Evolutionary conservation across 495 filamentous ascomycete species (phyloP).

Genomic region (Chaetomium fimeti): DNA sequence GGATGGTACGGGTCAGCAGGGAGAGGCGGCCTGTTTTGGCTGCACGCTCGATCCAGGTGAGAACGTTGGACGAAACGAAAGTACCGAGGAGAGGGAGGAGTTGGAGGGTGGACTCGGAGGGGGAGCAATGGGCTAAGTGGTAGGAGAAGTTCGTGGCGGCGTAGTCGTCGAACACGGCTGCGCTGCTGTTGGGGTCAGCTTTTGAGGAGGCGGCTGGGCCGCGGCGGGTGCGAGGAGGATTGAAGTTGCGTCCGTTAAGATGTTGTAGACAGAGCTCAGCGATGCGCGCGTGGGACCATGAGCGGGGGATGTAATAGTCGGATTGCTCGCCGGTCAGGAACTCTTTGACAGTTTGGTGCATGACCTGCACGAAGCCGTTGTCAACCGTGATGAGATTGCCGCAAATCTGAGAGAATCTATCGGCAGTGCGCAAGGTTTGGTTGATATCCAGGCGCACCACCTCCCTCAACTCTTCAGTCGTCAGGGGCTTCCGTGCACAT

Average conservation of each 20-base stretch:
- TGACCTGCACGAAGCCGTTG: slow-evolving; percentile 24
- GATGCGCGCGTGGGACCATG: slow-evolving; percentile 24
- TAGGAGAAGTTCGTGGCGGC: slow-evolving; percentile 26
- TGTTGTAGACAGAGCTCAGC: slow-evolving; percentile 28
- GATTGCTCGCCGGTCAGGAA: slow-evolving; percentile 26
- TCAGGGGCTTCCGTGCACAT: slow-evolving; percentile 24
- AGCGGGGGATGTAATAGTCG: slow-evolving; percentile 19
- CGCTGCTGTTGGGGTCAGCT: not conserved
- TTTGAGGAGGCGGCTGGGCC: slow-evolving; percentile 2
- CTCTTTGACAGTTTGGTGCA: slow-evolving; percentile 31
- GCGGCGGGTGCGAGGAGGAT: slow-evolving; percentile 21
- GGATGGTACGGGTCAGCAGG: slow-evolving; percentile 21
- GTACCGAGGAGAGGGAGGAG: slow-evolving; percentile 20
- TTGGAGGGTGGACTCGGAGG: slow-evolving; percentile 16
- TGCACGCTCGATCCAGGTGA: slow-evolving; percentile 27
- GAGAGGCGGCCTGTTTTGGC: slow-evolving; percentile 23
- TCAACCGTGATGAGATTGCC: slow-evolving; percentile 29
- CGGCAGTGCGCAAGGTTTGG: slow-evolving; percentile 21
- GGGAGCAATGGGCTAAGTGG: slow-evolving; percentile 27
- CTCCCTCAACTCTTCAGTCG: slow-evolving; percentile 24
- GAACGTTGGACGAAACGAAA: slow-evolving; percentile 24
- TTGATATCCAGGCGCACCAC: slow-evolving; percentile 29
- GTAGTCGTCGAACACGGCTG: slow-evolving; percentile 23
- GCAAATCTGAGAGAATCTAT: slow-evolving; percentile 25
- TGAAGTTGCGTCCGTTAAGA: slow-evolving; percentile 25